phyloP scores from a whole-genome alignment of 1,139 yeast genomes.

The Williopsis jadinii region DNA sequence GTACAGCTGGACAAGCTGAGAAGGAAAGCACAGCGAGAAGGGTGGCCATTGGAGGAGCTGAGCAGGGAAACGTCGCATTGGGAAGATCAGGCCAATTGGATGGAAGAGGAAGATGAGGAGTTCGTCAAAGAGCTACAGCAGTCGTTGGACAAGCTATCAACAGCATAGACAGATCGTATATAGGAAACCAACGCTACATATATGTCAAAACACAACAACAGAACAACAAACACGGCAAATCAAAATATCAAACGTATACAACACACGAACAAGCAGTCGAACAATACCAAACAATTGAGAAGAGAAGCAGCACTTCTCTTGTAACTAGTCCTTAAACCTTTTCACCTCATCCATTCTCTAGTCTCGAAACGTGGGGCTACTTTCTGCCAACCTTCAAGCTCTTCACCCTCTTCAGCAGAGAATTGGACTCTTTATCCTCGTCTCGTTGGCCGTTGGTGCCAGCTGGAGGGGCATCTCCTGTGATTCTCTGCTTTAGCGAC shows the following conservation, averaged over 20 bases:
- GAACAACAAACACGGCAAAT: too few species aligned
- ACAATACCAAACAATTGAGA: too few species aligned
- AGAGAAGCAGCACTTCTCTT: too few species aligned
- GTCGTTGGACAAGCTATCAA: too few species aligned
- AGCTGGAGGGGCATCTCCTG: slow-evolving; percentile 11
- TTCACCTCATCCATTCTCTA: too few species aligned
- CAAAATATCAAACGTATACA: too few species aligned
- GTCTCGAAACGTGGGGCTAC: not conserved
- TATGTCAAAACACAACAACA: not conserved
- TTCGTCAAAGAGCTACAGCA: slow-evolving; percentile 2
- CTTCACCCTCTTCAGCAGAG: slow-evolving; percentile 76
- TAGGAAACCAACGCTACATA: too few species aligned
- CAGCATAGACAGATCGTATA: too few species aligned
- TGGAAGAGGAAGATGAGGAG: slow-evolving; percentile 6
- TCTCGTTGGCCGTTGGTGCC: slow-evolving; percentile 6
- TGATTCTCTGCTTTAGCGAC: slow-evolving; percentile 62
- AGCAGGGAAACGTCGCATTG: too few species aligned
- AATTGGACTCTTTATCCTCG: slow-evolving; percentile 29
- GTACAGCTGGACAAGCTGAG: slow-evolving; percentile 10
- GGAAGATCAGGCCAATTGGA: not conserved
- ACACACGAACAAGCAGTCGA: too few species aligned
- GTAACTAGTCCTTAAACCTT: too few species aligned
- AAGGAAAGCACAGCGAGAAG: slow-evolving; percentile 6
- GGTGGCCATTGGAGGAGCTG: slow-evolving; percentile 6
- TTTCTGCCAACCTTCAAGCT: slow-evolving; percentile 65